Evolutionary conservation across 2,329 filamentous ascomycete species (phyloP).

Genomic region (Xylariaceae sp.): DNA sequence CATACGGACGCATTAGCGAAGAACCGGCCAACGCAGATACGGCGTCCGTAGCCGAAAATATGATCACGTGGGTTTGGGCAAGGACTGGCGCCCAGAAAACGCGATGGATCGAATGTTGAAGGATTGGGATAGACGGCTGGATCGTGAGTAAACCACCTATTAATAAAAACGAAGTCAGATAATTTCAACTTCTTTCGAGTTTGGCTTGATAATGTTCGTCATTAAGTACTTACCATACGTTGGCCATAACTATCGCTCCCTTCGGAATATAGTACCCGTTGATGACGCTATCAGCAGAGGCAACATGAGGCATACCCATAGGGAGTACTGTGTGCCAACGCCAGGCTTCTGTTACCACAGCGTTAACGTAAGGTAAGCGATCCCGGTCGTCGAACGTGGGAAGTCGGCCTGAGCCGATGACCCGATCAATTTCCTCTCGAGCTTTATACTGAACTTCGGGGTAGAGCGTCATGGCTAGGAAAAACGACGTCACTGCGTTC

Average conservation of each 20-base stretch:
- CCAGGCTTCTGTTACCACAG: conserved; percentile 35
- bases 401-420: conserved; percentile 40
- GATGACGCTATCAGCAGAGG: conserved; percentile 20
- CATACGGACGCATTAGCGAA: conserved; percentile 44
- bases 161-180: neutral
- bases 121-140: conserved; percentile 65
- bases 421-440: conserved; percentile 42
- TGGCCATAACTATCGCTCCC: conserved; percentile 23
- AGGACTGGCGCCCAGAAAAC: conserved; percentile 42
- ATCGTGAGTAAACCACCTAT: conserved; percentile 62
- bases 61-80: conserved; percentile 39
- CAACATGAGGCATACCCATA: conserved; percentile 29
- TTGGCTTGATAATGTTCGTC: neutral
- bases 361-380: conserved; percentile 38
- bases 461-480: conserved; percentile 54
- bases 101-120: conserved; percentile 43
- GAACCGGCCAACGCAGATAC: conserved; percentile 45
- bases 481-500: conserved; percentile 50
- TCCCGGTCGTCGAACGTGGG: conserved; percentile 35
- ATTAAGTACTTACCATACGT: conserved; percentile 26
- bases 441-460: conserved; percentile 52
- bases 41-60: conserved; percentile 47
- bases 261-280: conserved; percentile 31
- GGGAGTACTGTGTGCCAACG: conserved; percentile 40
- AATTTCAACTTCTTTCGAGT: neutral